A percentile compares a stretch with the other conserved stretches of the same genome.
Evolutionary conservation across 2,329 filamentous ascomycete species (phyloP).

Genomic region (Aspergillus melleus): DNA sequence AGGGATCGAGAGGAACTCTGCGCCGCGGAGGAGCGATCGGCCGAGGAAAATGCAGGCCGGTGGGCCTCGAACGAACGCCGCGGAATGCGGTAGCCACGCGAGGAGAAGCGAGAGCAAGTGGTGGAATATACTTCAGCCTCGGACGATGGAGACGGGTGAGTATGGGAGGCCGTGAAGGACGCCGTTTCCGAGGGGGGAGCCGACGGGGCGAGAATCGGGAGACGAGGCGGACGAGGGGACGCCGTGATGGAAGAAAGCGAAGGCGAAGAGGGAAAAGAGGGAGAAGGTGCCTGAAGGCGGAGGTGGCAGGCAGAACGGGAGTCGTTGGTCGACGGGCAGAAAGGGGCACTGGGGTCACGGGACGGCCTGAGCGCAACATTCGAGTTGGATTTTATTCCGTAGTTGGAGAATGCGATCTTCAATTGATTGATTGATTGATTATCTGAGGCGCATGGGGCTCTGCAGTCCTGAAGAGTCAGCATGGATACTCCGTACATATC

Average conservation of each 20-base stretch:
- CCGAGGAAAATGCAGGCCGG: constrained; percentile 11
- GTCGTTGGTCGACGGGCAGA: constrained; percentile 26
- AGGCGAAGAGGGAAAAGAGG: not conserved
- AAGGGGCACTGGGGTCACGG: constrained; percentile 24
- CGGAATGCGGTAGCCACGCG: constrained; percentile 17
- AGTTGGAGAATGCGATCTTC: no score
- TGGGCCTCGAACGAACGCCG: constrained; percentile 17
- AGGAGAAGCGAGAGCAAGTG: constrained; percentile 5
- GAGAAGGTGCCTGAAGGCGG: not conserved
- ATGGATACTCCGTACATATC: no score
- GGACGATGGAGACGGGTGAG: constrained; percentile 37
- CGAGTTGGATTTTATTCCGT: not conserved
- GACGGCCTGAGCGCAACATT: constrained; percentile 24
- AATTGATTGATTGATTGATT: no score
- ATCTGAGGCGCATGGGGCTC: no score
- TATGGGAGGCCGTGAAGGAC: constrained; percentile 19
- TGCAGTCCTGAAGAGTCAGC: no score
- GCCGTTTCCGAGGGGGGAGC: constrained; percentile 28
- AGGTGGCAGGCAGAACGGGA: not conserved
- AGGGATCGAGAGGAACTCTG: constrained; percentile 12
- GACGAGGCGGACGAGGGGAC: constrained; percentile 6
- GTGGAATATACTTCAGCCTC: constrained; percentile 33
- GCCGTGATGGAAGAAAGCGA: constrained; percentile 11
- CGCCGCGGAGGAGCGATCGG: constrained; percentile 5
- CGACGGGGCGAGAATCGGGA: constrained; percentile 9